Evolutionary conservation across 2,329 filamentous ascomycete species (phyloP).

Genomic region (Hymenoscyphus fructigenus): DNA sequence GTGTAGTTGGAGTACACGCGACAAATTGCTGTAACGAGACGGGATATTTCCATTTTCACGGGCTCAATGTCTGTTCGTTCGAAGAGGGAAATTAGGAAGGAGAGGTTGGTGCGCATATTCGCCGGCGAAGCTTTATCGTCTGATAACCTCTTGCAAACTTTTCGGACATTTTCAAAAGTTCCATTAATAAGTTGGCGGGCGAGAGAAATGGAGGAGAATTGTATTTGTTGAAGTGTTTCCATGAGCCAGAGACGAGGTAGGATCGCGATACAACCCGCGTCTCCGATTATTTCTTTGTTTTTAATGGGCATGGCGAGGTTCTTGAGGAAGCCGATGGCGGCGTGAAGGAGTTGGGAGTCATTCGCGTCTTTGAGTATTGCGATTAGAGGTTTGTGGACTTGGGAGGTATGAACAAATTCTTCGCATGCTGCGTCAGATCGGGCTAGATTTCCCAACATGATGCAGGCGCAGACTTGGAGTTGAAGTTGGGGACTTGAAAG

Average conservation of each 20-base stretch:
- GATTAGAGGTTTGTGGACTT: constrained; percentile 47
- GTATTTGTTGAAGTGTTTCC: constrained; percentile 55
- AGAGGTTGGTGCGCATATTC: constrained; percentile 39
- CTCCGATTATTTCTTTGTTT: constrained; percentile 54
- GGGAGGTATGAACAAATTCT: constrained; percentile 48
- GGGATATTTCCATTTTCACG: constrained; percentile 59
- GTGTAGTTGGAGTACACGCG: constrained; percentile 51
- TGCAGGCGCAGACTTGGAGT: constrained; percentile 57
- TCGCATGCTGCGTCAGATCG: constrained; percentile 55
- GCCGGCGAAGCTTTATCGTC: constrained; percentile 39
- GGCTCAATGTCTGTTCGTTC: constrained; percentile 50
- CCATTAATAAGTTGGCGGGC: constrained; percentile 55
- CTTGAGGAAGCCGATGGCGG: constrained; percentile 60
- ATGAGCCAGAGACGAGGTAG: constrained; percentile 56
- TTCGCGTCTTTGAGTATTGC: constrained; percentile 44
- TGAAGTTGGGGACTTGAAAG: constrained; percentile 41
- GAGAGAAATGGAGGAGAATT: constrained; percentile 59
- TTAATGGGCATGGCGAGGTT: constrained; percentile 58
- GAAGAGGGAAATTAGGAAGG: constrained; percentile 43
- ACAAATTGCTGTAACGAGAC: constrained; percentile 52
- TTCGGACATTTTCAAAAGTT: constrained; percentile 51
- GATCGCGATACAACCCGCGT: constrained; percentile 46
- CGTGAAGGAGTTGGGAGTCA: constrained; percentile 55
- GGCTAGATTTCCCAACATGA: constrained; percentile 61
- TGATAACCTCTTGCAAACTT: constrained; percentile 46